phyloP scores from a whole-genome alignment of 1,284 basidiomycete genomes.

The Cutaneotrichosporon mucoides region DNA sequence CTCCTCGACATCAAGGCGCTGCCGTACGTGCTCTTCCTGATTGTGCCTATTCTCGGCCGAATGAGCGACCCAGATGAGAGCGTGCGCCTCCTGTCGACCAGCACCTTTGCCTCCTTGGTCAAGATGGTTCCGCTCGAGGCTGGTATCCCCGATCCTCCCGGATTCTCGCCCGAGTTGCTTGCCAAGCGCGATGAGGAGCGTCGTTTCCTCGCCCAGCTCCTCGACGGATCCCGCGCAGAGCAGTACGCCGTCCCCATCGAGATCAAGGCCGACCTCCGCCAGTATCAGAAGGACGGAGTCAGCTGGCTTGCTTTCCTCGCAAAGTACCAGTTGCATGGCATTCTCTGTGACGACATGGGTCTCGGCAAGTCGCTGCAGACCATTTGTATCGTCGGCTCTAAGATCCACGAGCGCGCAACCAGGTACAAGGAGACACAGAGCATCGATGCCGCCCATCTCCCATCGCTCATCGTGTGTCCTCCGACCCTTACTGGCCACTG shows the following conservation, averaged over 20 bases:
- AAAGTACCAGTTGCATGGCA: conserved; percentile 93
- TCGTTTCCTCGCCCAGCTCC: conserved; percentile 85
- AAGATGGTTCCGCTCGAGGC: conserved; percentile 99
- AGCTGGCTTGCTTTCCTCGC: conserved; percentile 99
- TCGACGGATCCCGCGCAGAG: conserved; percentile 92
- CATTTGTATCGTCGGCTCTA: conserved; percentile 93
- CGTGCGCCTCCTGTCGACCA: conserved; percentile 86
- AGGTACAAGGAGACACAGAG: conserved; percentile 64
- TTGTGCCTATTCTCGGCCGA: conserved; percentile 91
- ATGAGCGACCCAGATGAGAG: conserved; percentile 96
- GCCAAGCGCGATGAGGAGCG: conserved; percentile 82
- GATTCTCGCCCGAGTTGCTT: conserved; percentile 85
- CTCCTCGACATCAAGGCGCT: conserved; percentile 88
- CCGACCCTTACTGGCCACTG: conserved; percentile 97
- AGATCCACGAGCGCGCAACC: conserved; percentile 80
- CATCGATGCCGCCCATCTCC: conserved; percentile 77
- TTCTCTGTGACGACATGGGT: conserved; percentile 99
- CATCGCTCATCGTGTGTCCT: conserved; percentile 93
- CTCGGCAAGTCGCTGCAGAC: conserved; percentile 98
- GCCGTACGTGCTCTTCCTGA: conserved; percentile 95
- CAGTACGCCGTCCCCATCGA: conserved; percentile 81
- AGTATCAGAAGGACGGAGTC: conserved; percentile 97
- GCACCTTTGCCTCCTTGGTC: conserved; percentile 95
- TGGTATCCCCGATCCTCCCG: conserved; percentile 89
- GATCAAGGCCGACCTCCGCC: conserved; percentile 90